Evolutionary conservation across 306 rosid genomes (phyloP).

Genomic region (Casuarina glauca): DNA sequence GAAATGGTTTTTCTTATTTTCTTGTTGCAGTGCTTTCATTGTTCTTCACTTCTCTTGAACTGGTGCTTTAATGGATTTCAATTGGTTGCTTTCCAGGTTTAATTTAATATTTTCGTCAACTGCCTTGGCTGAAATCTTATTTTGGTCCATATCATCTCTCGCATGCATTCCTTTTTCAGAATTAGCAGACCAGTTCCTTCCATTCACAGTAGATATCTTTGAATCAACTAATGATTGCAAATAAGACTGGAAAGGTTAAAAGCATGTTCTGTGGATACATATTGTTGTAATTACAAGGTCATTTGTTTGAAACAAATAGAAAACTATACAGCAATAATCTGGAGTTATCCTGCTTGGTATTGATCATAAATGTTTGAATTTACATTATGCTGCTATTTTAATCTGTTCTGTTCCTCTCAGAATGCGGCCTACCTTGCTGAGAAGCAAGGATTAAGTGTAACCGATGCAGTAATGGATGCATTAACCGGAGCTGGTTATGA

Average conservation of each 20-base stretch:
- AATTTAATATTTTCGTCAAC: not conserved
- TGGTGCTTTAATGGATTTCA: not conserved
- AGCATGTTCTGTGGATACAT: not conserved
- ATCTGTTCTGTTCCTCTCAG: conserved; percentile 46
- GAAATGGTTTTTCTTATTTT: not conserved
- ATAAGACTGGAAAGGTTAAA: not conserved
- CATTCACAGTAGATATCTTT: not conserved
- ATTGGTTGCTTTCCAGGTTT: not conserved
- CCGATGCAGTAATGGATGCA: conserved; percentile 49
- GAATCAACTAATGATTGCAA: not conserved
- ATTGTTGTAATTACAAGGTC: not conserved
- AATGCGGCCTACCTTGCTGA: conserved; percentile 76
- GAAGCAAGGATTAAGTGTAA: conserved; percentile 49
- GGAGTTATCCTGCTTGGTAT: not conserved
- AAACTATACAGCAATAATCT: not conserved
- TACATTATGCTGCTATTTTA: conserved; percentile 5
- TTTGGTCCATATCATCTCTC: conserved; percentile 11
- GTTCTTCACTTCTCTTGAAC: not conserved
- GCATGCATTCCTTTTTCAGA: not conserved
- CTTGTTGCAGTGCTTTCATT: not conserved
- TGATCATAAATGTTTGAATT: conserved; percentile 11
- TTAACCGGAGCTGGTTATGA: conserved; percentile 69
- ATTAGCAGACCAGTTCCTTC: not conserved
- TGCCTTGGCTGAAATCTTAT: not conserved
- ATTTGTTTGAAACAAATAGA: not conserved